A percentile compares a stretch with the other conserved stretches of the same genome.
phyloP scores from a whole-genome alignment of 257 asterid species.

The Ehretia macrophylla region DNA sequence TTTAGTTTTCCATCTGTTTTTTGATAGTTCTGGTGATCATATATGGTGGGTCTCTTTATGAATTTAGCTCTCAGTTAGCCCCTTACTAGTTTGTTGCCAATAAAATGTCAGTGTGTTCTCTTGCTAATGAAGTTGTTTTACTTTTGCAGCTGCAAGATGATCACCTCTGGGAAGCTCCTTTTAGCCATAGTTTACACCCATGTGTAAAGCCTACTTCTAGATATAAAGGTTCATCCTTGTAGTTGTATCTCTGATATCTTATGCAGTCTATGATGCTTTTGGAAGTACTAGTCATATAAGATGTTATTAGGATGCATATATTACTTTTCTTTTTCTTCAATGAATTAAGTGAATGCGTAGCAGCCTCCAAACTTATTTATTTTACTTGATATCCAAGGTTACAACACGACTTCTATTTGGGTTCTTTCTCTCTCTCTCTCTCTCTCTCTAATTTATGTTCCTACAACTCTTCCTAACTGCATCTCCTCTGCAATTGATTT shows the following conservation, averaged over 20 bases:
- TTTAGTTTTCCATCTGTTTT: too few species aligned
- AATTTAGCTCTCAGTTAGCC: background rate
- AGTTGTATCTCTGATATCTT: background rate
- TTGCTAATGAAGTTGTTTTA: slow-evolving; percentile 19
- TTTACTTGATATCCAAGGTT: too few species aligned
- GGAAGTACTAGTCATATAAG: background rate
- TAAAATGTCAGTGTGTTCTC: background rate
- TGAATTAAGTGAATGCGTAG: too few species aligned
- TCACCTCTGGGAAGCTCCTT: slow-evolving; percentile 63
- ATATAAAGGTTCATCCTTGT: slow-evolving; percentile 56
- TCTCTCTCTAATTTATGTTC: background rate
- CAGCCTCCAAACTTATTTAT: too few species aligned
- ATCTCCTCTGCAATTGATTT: background rate
- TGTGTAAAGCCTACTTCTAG: slow-evolving; percentile 64
- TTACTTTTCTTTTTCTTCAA: too few species aligned
- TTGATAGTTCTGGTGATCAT: too few species aligned
- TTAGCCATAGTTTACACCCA: slow-evolving; percentile 47
- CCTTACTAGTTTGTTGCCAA: background rate
- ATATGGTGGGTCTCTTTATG: background rate
- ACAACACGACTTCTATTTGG: too few species aligned
- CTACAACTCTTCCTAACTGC: too few species aligned
- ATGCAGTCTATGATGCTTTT: background rate
- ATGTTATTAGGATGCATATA: background rate
- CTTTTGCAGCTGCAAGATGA: slow-evolving; percentile 44
- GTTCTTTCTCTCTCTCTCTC: background rate